Base-by-base conservation (phyloP, 2,329 filamentous ascomycete genomes). In the Aureobasidium zeae region DNA sequence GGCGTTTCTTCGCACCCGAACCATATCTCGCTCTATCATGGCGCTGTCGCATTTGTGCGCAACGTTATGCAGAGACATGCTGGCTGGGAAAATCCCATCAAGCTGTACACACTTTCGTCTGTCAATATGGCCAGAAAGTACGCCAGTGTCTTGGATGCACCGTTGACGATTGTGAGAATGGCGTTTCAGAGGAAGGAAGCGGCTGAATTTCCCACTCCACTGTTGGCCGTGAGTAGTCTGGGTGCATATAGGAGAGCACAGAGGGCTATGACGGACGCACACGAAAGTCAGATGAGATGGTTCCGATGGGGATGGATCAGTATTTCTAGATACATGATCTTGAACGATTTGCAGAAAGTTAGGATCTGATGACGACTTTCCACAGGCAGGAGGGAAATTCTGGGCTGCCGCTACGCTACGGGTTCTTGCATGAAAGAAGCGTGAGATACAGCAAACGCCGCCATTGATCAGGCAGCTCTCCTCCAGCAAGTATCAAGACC, bases 251-350 rank as follows among this genome's bases (percentile, higher is more conserved):
- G 80, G 50, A 74, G 72, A 21, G 89, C 86, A 6, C 82, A 88
- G 67, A 73, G 69, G 44, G 88, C 91, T 22, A 98, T 98, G 91
- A 87, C 84, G 2, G 72, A 74, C 44, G 89, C 85, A 20, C 91
- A 98, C 68, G 72, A 79, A 65, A 95, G 87, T 63, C 91, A 98
- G 72, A 98, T 98, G 91, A 77, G 85, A 26, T 98, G 91, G 91
- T 98, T 96, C 60, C 77, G 91, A 6, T 96, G 87, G 76, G 86
- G 87, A 2, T 98, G 88, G 87, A 94, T 98, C 58, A 73, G 77
- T 0, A 61, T 94, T 46, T 91, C 87, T 56, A 73, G 91, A 48
- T 98, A 96, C 65, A 96, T 98, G 91, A 75, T 87, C 46, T 75
- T 96, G 22, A 98, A 98, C 63, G 88, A 96, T 61, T 60, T 98